phyloP scores from a whole-genome alignment of 2,329 filamentous ascomycete species.

The Xylariaceae sp. region DNA sequence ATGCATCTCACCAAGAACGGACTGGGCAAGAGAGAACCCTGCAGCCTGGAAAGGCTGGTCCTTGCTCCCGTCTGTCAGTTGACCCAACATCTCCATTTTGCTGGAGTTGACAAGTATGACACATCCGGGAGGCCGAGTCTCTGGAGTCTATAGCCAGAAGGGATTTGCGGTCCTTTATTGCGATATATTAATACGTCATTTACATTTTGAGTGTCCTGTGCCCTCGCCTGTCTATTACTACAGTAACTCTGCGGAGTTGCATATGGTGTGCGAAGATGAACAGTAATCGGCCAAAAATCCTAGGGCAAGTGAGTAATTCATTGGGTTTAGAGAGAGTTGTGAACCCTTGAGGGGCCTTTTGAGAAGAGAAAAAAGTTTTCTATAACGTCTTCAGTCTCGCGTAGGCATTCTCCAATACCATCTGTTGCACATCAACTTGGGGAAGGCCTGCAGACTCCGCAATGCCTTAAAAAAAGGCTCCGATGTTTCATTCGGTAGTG shows the following conservation, averaged over 20 bases:
- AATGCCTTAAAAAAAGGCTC: conserved; percentile 22
- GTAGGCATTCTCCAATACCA: conserved; percentile 11
- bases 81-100: conserved; percentile 7
- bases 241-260: too few relatives aligned
- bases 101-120: conserved; percentile 6
- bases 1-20: conserved; percentile 12
- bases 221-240: too few relatives aligned
- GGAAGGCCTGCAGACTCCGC: conserved; percentile 4
- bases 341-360: too few relatives aligned
- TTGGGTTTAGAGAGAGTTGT: too few relatives aligned
- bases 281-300: too few relatives aligned
- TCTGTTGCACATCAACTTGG: conserved; percentile 3
- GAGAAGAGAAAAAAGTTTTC: too few relatives aligned
- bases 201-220: conserved; percentile 6
- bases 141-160: conserved; percentile 11
- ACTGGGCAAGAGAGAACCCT: conserved; percentile 2
- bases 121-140: conserved; percentile 12
- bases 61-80: not conserved
- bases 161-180: conserved; percentile 12
- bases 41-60: conserved; percentile 3
- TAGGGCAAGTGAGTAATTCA: too few relatives aligned
- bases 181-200: conserved; percentile 14
- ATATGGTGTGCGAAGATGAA: too few relatives aligned
- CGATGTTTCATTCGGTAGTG: conserved; percentile 27
- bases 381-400: too few relatives aligned